Base-by-base conservation (phyloP, 345 rosid species). In the Sisymbrium irio region DNA sequence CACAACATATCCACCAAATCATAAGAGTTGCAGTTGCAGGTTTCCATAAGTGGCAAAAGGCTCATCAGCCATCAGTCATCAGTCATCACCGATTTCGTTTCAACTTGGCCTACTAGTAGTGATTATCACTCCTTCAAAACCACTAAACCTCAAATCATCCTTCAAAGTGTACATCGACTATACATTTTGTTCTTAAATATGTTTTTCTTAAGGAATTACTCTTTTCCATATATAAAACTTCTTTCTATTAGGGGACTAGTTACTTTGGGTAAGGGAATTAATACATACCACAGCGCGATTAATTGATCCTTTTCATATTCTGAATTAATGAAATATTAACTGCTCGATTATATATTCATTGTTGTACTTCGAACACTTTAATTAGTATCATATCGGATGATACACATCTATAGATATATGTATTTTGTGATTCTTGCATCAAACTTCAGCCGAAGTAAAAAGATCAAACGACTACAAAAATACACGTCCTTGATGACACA, bases 21-120 rank as follows among this genome's bases (percentile, higher is more conserved):
- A 71, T 49, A 47, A 12, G 28, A 33, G 6, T 10, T 47, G 18
- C 6, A 33, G 6, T 10, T 47, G 18, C 6, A 47, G 50, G 68
- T 71, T 71, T 71, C 61, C 33, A 53, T 63, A 62, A 51, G 76
- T 53, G 76, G 63, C 44, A 40, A 53, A 72, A 41, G 22, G 18
- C 54, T 60, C 30, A 36, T 58, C 40, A 56, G 62, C 62, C 45
- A 33, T 36, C 67, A 60, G 37, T 60, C 45, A 33, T 36, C 67
- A 60, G 37, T 60, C 39, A 36, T 72, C 69, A 41, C 25, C 55
- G 20, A 13, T 42, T 63, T 27, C 32, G 32, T 72, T 53, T 41
- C 76, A 63, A 53, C 76, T 72, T 72, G 63, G 55, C 70, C 63
- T 61, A 39, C 53, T 19, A 30, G 60, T 49, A 36, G 44, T 58